Base-by-base conservation (phyloP, 129 eudicot genomes). In the Saussurea involucrata region DNA sequence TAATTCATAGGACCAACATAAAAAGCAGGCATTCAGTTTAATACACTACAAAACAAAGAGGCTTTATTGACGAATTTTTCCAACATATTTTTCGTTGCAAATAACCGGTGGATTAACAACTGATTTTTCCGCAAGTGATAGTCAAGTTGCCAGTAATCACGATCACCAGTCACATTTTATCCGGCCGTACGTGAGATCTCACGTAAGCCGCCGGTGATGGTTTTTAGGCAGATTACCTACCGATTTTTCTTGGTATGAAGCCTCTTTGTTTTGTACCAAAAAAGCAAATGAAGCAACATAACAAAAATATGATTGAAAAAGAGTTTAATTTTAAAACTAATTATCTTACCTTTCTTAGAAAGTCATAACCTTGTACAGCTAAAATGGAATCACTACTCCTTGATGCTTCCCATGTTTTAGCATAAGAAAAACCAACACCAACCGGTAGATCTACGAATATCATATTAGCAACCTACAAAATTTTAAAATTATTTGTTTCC, bases 401-500 rank as follows among this genome's bases (percentile, higher is more conserved):
- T 20, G 76, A 76, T 70, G 72, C 36, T 40, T 76, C 69, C 28
- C 33, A 63, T 36, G 78, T 75, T 53, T 53, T 71, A 7, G 85
- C 75, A 31, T 84, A 84, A 6, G 87, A 76, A 37, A 84, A 84
- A n/a, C 87, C 87, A 3, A 70, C 28, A 6, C 79, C 72, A 28
- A 66, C 76, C 0, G 87, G 82, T 76, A 58, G 15, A 71, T 84
- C 87, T 9, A 84, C 18, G 11, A 55, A 84, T 53, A 84, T 55
- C 20, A 84, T 61, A 42, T 60, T 84, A 20, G 87, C 79, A 5
- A 77, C 81, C 87, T 84, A 73, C 78, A 73, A 29, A 75, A 29
- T 66, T 76, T 44, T 18, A 40, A 4, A 12, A 32, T 11, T 7
- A 25, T 31, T 29, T 76, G 9, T 12, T 12, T 44, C 8, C 5